phyloP scores from a whole-genome alignment of 768 basidiomycete species.

The Mycena amicta region DNA sequence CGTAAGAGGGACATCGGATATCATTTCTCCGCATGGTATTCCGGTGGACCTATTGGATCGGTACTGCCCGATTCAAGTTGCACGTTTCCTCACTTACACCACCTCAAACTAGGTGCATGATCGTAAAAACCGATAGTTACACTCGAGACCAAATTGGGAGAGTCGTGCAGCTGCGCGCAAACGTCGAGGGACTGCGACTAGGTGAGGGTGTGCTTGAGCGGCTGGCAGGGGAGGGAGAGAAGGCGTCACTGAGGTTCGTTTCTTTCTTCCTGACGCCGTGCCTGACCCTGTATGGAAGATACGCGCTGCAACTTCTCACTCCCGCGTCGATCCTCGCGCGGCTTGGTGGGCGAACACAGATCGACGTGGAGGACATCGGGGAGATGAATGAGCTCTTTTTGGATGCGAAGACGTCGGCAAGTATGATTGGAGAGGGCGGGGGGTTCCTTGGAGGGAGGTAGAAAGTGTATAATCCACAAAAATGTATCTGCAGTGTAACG shows the following conservation, averaged over 20 bases:
- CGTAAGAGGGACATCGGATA: slow-evolving; percentile 91
- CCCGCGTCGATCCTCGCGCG: slow-evolving; percentile 88
- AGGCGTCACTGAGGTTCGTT: slow-evolving; percentile 74
- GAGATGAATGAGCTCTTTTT: slow-evolving; percentile 96
- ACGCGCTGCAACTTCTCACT: slow-evolving; percentile 87
- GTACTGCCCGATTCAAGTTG: too few species aligned
- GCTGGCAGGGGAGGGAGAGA: slow-evolving; percentile 81
- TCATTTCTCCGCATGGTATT: slow-evolving; percentile 89
- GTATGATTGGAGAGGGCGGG: slow-evolving; percentile 46
- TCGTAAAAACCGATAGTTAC: slow-evolving; percentile 90
- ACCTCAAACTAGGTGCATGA: slow-evolving; percentile 83
- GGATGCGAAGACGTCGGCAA: slow-evolving; percentile 85
- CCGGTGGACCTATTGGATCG: slow-evolving; percentile 94
- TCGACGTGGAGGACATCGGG: slow-evolving; percentile 84
- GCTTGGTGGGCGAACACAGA: slow-evolving; percentile 76
- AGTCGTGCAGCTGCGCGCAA: slow-evolving; percentile 85
- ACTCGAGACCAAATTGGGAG: slow-evolving; percentile 80
- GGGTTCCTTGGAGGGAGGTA: slow-evolving; percentile 35
- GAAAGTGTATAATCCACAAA: not conserved
- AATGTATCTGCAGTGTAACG: too few species aligned
- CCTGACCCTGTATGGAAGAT: slow-evolving; percentile 48
- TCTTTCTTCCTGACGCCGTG: slow-evolving; percentile 10
- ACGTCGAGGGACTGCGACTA: slow-evolving; percentile 82
- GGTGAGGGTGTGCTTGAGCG: slow-evolving; percentile 76
- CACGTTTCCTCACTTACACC: too few species aligned